Evolutionary conservation across 106 monocot species (phyloP).

Genomic region (Allium cepa): DNA sequence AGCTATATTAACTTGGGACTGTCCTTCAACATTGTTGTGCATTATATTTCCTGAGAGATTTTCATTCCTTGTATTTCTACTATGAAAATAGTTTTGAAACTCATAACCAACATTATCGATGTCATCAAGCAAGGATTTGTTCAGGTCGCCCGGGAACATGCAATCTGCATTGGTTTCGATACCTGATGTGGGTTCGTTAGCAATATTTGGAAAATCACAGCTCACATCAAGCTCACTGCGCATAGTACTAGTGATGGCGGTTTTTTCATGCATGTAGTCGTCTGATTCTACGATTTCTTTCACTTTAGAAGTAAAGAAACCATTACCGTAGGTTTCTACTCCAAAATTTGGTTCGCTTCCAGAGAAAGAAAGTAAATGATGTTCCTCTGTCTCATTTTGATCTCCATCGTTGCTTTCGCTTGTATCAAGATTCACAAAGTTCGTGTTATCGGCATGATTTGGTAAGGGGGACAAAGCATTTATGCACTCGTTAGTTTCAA

Average conservation of each 20-base stretch:
- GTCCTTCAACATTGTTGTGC: not conserved
- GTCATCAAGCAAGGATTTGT: constrained; percentile 24
- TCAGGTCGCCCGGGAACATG: constrained; percentile 21
- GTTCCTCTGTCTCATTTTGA: constrained; percentile 17
- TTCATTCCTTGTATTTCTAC: not conserved
- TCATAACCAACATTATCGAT: constrained; percentile 21
- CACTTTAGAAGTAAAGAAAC: constrained; percentile 10
- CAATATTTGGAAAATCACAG: constrained; percentile 16
- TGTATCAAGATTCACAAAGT: constrained; percentile 3
- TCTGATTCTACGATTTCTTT: constrained; percentile 17
- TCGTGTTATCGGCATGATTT: constrained; percentile 9
- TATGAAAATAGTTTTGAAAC: constrained; percentile 27
- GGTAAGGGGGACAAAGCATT: constrained; percentile 14
- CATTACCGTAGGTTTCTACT: constrained; percentile 5
- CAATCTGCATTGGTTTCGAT: constrained; percentile 15
- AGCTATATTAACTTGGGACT: constrained; percentile 6
- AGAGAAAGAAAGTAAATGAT: constrained; percentile 11
- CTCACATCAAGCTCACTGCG: constrained; percentile 13
- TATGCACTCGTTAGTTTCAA: constrained; percentile 13
- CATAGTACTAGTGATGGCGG: constrained; percentile 5
- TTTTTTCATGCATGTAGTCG: constrained; percentile 12
- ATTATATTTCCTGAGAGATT: not conserved
- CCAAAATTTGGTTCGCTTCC: constrained; percentile 16
- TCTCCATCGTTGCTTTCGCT: constrained; percentile 11
- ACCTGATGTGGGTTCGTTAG: constrained; percentile 9